Conservation (phyloP, 306 rosid species). For the Casuarina cunninghamiana region DNA sequence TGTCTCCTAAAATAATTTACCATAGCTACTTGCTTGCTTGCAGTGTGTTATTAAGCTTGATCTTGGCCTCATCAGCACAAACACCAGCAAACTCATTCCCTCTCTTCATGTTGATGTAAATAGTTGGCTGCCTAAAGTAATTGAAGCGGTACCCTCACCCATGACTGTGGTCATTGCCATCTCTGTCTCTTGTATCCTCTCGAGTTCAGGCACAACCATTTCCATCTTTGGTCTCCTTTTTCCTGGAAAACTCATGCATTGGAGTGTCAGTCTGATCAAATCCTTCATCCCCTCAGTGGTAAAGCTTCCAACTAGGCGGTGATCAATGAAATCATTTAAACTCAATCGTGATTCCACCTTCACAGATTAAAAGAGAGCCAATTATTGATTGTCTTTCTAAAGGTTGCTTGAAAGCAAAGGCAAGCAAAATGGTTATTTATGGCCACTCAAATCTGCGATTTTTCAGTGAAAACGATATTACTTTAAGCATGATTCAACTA, state of each 20-base stretch:
- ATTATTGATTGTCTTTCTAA: background rate
- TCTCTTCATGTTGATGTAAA: constrained; percentile 30
- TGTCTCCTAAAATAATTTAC: constrained; percentile 9
- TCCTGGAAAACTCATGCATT: constrained; percentile 48
- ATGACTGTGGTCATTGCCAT: constrained; percentile 46
- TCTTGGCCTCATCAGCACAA: constrained; percentile 28
- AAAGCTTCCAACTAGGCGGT: constrained; percentile 38
- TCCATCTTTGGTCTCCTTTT: constrained; percentile 44
- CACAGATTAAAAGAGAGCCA: constrained; percentile 3
- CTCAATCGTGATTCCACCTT: constrained; percentile 48
- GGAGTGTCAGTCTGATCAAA: constrained; percentile 46
- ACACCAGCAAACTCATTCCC: constrained; percentile 14
- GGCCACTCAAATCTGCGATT: background rate
- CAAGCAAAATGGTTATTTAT: background rate
- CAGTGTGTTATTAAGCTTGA: constrained; percentile 14
- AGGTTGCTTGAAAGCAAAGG: background rate
- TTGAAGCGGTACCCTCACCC: constrained; percentile 50
- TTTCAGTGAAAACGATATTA: background rate
- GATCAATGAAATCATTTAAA: constrained; percentile 39
- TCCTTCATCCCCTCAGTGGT: constrained; percentile 47
- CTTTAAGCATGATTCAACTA: background rate
- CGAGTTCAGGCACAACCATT: constrained; percentile 36
- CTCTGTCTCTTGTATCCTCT: constrained; percentile 48
- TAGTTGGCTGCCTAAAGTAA: constrained; percentile 38
- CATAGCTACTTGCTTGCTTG: constrained; percentile 15